These are phyloP conservation scores for Fusarium abutilonis DNA, from an alignment of 2,329 filamentous ascomycete genomes.

Conservation along the genomic window DNA sequence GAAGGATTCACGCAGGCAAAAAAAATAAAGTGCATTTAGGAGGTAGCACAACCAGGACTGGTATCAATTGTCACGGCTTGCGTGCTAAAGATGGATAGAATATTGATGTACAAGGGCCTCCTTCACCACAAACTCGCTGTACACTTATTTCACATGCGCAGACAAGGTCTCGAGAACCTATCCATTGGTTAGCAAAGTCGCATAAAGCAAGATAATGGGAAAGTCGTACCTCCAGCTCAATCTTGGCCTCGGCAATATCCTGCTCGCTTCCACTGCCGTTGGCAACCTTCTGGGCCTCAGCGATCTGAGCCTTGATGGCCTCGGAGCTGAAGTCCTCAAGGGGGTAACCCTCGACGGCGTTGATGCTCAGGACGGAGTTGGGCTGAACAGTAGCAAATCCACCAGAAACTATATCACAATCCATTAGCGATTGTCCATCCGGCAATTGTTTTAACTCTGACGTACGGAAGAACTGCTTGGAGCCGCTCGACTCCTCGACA, in stretches of 20 bases:
- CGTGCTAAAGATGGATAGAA: constrained; percentile 50
- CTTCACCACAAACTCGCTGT: constrained; percentile 56
- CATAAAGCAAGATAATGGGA: constrained; percentile 1
- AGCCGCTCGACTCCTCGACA: constrained; percentile 86
- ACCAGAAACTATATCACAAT: constrained; percentile 77
- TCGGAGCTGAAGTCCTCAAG: constrained; percentile 97
- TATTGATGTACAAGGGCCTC: constrained; percentile 56
- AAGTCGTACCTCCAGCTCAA: constrained; percentile 86
- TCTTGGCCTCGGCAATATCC: constrained; percentile 98
- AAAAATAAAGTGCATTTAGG: constrained; percentile 29
- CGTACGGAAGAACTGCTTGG: constrained; percentile 99
- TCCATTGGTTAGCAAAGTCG: constrained; percentile 50
- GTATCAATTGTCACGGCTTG: constrained; percentile 51
- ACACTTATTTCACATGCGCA: constrained; percentile 81
- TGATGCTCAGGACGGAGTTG: constrained; percentile 94
- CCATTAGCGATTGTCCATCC: constrained; percentile 34
- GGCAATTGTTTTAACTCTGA: constrained; percentile 43
- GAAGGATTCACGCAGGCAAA: constrained; percentile 36
- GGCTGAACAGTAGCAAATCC: constrained; percentile 98
- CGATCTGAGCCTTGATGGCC: constrained; percentile 86
- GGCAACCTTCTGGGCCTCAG: constrained; percentile 95
- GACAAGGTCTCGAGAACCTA: constrained; percentile 87
- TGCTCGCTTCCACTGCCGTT: constrained; percentile 91
- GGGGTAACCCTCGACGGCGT: constrained; percentile 93
- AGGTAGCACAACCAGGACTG: constrained; percentile 48